Base-by-base conservation (phyloP, 495 filamentous ascomycete species). In the Collariella sp. region DNA sequence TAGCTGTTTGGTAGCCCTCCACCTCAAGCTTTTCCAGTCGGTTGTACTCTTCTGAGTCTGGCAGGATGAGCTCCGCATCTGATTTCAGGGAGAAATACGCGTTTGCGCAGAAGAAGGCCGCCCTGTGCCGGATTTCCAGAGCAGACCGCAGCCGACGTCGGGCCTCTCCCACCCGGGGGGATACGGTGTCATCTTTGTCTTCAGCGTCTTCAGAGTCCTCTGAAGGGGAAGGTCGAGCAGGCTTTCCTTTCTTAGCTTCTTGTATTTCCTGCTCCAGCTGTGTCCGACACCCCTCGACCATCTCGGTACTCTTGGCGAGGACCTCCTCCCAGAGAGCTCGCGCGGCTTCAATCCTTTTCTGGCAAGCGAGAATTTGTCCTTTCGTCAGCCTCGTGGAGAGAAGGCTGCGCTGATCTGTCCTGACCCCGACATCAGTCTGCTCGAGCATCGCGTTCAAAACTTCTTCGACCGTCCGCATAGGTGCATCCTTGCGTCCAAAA, bases 361-460 rank as follows among this genome's bases (percentile, higher is more conserved):
- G 77, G 57, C 84, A 84, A 40, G 87, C 89, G 29, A 86, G 66
- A 7, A 96, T 66, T 58, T 94, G 91, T 2, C 88, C 91, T 29
- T 81, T 75, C 6, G 75, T 70, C 18, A 94, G 62, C 55, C 80
- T 82, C 10, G 76, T 75, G 1, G 79, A 62, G 0, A 94, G 72
- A 13, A 83, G 69, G 9, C 67, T 63, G 20, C 90, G 78, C 60
- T 95, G 83, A 47, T 93, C 83, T 0, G 78, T 66, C 23, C 82
- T 76, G 18, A 87, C 77, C 3, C 69, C 58, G 18, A 72, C 69
- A 24, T 89, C 83, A 13, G 83, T 87, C 52, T 88, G 79, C 22
- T 95, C 90, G 53, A 95, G 83, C 91, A 97, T 95, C 4, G 83
- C 82, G 38, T 87, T 82, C 20, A 97, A 71, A 2, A 96, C 89